A percentile compares a stretch with the other conserved stretches of the same genome.
Conservation (phyloP, 768 basidiomycete species). For the Strobilomyces dryophilus region DNA sequence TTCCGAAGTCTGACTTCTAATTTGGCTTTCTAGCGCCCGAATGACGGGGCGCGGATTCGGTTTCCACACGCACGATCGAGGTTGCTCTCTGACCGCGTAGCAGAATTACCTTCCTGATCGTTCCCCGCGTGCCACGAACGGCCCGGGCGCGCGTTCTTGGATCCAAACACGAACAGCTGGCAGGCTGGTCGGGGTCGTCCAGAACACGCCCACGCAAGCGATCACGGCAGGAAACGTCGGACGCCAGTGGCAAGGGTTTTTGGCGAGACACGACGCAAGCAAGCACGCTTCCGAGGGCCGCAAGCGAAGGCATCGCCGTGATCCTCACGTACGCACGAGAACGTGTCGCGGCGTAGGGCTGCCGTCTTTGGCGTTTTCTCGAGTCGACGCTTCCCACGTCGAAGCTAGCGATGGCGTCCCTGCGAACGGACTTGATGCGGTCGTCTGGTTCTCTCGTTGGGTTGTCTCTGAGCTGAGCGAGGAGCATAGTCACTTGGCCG, state of each 20-base stretch:
- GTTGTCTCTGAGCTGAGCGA: slow-evolving; percentile 72
- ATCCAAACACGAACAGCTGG: no score
- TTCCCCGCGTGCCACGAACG: slow-evolving; percentile 67
- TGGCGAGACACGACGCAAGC: no score
- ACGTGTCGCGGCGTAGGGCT: no score
- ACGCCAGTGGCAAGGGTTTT: slow-evolving; percentile 75
- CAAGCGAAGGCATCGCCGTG: slow-evolving; percentile 84
- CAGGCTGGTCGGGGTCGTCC: slow-evolving; percentile 79
- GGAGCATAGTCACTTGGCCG: slow-evolving; percentile 68
- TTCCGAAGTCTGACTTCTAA: slow-evolving; percentile 79
- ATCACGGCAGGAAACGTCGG: slow-evolving; percentile 81
- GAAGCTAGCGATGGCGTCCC: slow-evolving; percentile 53
- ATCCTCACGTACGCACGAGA: no score
- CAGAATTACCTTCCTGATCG: background rate
- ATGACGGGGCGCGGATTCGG: slow-evolving; percentile 90
- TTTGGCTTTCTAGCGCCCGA: slow-evolving; percentile 75
- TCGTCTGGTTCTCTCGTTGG: slow-evolving; percentile 72
- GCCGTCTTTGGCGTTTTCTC: slow-evolving; percentile 75
- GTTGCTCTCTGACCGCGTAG: slow-evolving; percentile 32
- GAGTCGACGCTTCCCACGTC: slow-evolving; percentile 67
- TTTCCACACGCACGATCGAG: slow-evolving; percentile 83
- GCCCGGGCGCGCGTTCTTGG: slow-evolving; percentile 62
- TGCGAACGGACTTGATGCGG: slow-evolving; percentile 49
- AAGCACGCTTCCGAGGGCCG: slow-evolving; percentile 83
- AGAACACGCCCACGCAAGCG: slow-evolving; percentile 90